Evolutionary conservation across 805 yeast genomes (phyloP), one percentile per base, ranked within the genome.

Genomic region (Kodamaea fukazawae): DNA sequence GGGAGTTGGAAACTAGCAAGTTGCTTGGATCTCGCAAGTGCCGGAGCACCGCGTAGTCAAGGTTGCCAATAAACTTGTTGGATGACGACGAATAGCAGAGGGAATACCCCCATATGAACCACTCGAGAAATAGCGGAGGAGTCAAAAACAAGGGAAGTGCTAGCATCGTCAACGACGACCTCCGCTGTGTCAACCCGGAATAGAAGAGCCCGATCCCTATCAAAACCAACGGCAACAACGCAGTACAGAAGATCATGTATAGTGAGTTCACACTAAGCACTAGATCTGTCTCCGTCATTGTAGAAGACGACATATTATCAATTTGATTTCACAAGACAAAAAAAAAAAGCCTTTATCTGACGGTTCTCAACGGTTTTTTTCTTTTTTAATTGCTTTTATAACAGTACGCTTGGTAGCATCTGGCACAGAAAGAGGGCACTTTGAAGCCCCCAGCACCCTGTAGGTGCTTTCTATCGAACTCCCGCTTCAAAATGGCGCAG

Each of bases 401-500:
- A 28, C 61, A 57, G 41, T 42, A 55, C 8, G 34, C 36, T 7
- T 44, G 25, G 33, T 39, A 57, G 32, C 61, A 57, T 29, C 40
- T 33, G 13, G 22, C 28, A 28, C 61, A 57, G 7, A 43, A 32
- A 1, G 36, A 2, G 2, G 61, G 60, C 4, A 48, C 29, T 9
- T 34, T 23, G 40, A 15, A 36, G 14, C 38, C 12, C 18, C 28
- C 28, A 9, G 17, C 31, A 26, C 15, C 10, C 34, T 40, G n/a
- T 43, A 28, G 11, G 14, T 32, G 4, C 29, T 43, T 25, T 28
- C 71, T 55, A 44, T 78, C 83, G 40, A 73, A 67, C 28, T 66
- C 64, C 43, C 85, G 58, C 42, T 79, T 79, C 26, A 79, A 47
- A 14, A 79, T 55, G 0, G 82, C 73, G 57, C 88, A 81, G 1